These are phyloP conservation scores for Cutaneotrichosporon sp. DNA, from an alignment of 1,284 basidiomycete species.

Conservation along the genomic window DNA sequence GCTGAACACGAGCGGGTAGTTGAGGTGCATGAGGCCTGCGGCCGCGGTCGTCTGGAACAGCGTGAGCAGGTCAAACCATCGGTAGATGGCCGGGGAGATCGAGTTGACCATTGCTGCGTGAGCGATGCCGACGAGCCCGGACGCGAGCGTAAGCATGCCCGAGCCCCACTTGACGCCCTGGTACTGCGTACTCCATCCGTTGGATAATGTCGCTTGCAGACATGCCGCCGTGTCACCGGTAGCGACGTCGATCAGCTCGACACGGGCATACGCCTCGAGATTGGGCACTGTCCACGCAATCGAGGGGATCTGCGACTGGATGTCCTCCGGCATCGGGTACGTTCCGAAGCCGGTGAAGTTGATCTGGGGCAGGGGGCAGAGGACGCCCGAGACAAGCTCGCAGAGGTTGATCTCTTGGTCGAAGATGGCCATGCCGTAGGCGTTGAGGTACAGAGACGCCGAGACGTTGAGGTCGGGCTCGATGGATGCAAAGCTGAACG, in stretches of 20 bases:
- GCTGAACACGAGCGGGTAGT: slow-evolving; percentile 81
- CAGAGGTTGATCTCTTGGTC: slow-evolving; percentile 76
- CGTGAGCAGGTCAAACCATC: slow-evolving; percentile 75
- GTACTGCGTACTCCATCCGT: slow-evolving; percentile 81
- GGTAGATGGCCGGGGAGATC: slow-evolving; percentile 57
- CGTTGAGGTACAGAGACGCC: slow-evolving; percentile 75
- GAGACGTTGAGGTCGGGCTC: slow-evolving; percentile 72
- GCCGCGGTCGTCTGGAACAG: slow-evolving; percentile 80
- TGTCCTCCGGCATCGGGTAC: slow-evolving; percentile 65
- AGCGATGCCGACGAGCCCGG: slow-evolving; percentile 66
- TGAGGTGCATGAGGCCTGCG: slow-evolving; percentile 75
- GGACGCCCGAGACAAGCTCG: slow-evolving; percentile 68
- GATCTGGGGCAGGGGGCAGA: slow-evolving; percentile 84
- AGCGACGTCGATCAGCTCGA: slow-evolving; percentile 69
- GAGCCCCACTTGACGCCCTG: slow-evolving; percentile 74
- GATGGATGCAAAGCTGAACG: slow-evolving; percentile 44
- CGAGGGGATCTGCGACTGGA: slow-evolving; percentile 63
- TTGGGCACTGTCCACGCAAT: slow-evolving; percentile 89
- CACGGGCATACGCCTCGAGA: slow-evolving; percentile 82
- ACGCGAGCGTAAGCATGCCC: slow-evolving; percentile 67
- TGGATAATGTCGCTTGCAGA: slow-evolving; percentile 85
- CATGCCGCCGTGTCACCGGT: slow-evolving; percentile 78
- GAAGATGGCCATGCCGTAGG: slow-evolving; percentile 74
- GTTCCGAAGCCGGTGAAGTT: slow-evolving; percentile 76
- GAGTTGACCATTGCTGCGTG: slow-evolving; percentile 60